A percentile compares a stretch with the other conserved stretches of the same genome.
Conservation (phyloP, 208 protist species). For the Acanthamoeba triangularis region DNA sequence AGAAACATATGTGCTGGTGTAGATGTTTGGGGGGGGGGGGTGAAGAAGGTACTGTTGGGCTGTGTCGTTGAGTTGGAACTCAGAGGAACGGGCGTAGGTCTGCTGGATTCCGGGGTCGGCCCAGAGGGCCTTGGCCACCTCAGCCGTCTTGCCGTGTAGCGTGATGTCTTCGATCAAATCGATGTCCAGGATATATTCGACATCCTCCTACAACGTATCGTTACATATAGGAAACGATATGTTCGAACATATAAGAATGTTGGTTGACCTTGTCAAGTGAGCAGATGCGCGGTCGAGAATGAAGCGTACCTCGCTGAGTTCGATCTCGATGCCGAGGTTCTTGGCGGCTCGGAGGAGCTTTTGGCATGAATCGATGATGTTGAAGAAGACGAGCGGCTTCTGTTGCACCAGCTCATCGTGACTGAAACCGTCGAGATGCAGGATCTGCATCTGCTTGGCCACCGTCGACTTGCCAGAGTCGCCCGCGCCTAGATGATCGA, state of each 20-base stretch:
- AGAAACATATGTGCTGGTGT: background rate
- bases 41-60: constrained; percentile 88
- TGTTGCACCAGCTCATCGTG: constrained; percentile 84
- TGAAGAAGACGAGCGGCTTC: constrained; percentile 85
- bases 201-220: background rate
- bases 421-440: constrained; percentile 89
- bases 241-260: too few relatives aligned
- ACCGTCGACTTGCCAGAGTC: constrained; percentile 93
- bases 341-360: constrained; percentile 73
- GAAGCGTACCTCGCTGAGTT: constrained; percentile 49
- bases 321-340: background rate
- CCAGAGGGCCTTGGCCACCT: constrained; percentile 85
- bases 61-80: constrained; percentile 90
- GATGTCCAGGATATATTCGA: background rate
- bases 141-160: background rate
- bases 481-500: constrained; percentile 81
- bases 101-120: constrained; percentile 86
- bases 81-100: constrained; percentile 79
- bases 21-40: background rate
- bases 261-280: too few relatives aligned
- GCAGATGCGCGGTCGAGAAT: too few relatives aligned
- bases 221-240: too few relatives aligned
- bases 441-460: constrained; percentile 93
- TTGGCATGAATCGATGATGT: constrained; percentile 87
- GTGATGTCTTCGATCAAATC: constrained; percentile 24